Evolutionary conservation across 148 eudicot species (phyloP).

Genomic region (Rhododendron molle): DNA sequence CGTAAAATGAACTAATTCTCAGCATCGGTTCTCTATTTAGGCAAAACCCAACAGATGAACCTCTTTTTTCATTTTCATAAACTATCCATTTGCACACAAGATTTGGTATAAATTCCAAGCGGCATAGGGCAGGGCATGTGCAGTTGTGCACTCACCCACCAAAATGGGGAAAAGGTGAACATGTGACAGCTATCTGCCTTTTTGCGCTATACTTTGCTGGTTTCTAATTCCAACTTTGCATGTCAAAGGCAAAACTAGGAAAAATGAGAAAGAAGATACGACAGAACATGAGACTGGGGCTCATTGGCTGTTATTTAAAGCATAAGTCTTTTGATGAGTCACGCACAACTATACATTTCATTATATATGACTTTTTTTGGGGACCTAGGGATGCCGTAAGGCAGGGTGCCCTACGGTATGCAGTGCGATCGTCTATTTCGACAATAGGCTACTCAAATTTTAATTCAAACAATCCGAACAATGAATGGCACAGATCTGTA

Average conservation of each 20-base stretch:
- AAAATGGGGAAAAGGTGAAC: background rate
- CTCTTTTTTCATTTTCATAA: background rate
- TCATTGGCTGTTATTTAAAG: background rate
- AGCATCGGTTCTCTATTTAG: background rate
- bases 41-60: background rate
- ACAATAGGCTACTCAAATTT: no score
- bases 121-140: background rate
- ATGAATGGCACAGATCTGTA: no score
- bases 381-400: no score
- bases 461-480: no score
- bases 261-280: background rate
- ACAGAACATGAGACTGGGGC: background rate
- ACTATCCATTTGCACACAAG: background rate
- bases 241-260: background rate
- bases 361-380: background rate
- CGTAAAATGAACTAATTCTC: background rate
- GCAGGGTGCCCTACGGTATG: no score
- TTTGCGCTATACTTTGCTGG: background rate
- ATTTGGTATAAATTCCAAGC: background rate
- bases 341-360: background rate
- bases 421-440: no score
- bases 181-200: background rate
- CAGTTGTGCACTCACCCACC: background rate
- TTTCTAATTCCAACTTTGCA: background rate
- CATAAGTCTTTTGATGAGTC: background rate